These are phyloP conservation scores for Acacia melanoxylon DNA, from an alignment of 306 rosid species.

Conservation along the genomic window DNA sequence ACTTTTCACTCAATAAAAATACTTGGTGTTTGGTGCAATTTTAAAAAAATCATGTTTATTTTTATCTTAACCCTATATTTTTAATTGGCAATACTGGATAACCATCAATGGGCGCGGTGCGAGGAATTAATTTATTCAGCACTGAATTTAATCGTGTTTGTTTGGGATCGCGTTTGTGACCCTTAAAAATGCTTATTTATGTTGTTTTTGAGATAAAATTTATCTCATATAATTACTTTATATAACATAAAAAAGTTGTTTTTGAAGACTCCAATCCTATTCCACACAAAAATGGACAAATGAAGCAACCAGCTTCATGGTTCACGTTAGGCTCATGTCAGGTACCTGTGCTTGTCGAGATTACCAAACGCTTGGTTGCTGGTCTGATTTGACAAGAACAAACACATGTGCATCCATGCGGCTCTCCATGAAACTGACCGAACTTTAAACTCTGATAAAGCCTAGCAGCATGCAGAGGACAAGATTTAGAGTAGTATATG, in stretches of 20 bases:
- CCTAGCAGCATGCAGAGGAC: neutral
- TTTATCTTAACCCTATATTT: neutral
- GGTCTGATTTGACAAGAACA: slow-evolving; percentile 27
- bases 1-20: no score
- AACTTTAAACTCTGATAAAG: neutral
- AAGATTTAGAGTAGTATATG: neutral
- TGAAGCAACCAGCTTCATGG: neutral
- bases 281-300: no score
- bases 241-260: no score
- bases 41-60: no score
- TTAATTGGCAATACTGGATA: neutral
- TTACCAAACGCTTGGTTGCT: slow-evolving; percentile 22
- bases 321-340: slow-evolving; percentile 22
- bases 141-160: neutral
- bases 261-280: no score
- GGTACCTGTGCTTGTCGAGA: slow-evolving; percentile 34
- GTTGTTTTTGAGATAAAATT: no score
- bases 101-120: neutral
- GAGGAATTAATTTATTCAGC: neutral
- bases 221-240: no score
- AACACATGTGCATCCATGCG: slow-evolving; percentile 22
- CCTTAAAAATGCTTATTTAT: no score
- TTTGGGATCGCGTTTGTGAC: no score
- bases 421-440: neutral
- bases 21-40: no score